Evolutionary conservation across 2,329 filamentous ascomycete species (phyloP), one percentile per base, ranked within the genome.

Genomic region (Trichoderma koningiopsis): DNA sequence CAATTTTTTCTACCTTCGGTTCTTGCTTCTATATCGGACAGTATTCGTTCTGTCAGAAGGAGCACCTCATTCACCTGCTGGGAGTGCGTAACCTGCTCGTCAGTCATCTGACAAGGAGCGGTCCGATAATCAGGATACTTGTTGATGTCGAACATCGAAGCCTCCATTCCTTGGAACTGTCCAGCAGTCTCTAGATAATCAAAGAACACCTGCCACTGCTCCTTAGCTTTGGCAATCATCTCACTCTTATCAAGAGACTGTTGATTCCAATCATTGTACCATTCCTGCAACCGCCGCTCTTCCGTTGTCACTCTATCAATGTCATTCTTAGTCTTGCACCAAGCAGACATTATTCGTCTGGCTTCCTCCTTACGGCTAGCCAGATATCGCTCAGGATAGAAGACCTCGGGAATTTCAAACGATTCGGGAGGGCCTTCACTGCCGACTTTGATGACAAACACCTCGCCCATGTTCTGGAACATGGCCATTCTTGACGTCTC

Each of bases 361-460:
- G 85, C 83, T 64, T 84, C 82, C 13, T 83, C 78, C 67, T 82
- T 83, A 16, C 82, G 81, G 13, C 73, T 76, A 59, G 79, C 77
- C 63, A 86, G 75, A 69, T 88, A 88, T n/a, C 81, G 83, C 74
- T 88, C 86, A 0, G 85, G 83, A 72, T 86, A 88, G 71, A 87
- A 82, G 14, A 83, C 77, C 53, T 78, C 76, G 6, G 86, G 86
- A 40, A 88, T 82, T 4, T 87, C 83, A 53, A 87, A 79, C 3
- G 80, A 79, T 56, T 81, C 81, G 8, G 77, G 74, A 5, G 83
- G 78, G 2, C 82, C 83, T 4, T 80, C 77, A 3, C 79, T 80
- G 19, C 79, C 78, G 14, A 88, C 74, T 55, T 81, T 81, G 47
- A 88, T 79, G 8, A 81, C 81, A 29, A 88, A 72, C 4, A 88